Conservation (phyloP, 129 eudicot species). For the Lactuca sativa region DNA sequence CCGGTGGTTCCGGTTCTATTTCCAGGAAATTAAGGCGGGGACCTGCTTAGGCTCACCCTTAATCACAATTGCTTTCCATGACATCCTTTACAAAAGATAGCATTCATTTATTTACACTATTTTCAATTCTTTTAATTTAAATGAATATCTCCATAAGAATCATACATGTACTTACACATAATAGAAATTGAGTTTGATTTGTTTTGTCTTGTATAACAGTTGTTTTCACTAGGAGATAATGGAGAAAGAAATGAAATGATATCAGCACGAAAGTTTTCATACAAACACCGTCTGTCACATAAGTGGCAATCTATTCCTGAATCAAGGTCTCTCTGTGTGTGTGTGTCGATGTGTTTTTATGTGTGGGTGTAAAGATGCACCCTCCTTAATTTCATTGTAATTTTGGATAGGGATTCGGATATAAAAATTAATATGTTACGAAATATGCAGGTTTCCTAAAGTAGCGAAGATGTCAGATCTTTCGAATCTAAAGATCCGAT, state of each 20-base stretch:
- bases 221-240: neutral
- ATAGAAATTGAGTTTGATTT: neutral
- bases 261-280: slow-evolving; percentile 19
- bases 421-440: neutral
- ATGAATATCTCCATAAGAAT: too few relatives aligned
- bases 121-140: neutral
- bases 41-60: too few relatives aligned
- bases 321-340: neutral
- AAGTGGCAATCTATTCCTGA: neutral
- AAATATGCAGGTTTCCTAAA: slow-evolving; percentile 10
- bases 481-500: neutral
- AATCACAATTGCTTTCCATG: neutral
- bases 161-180: too few relatives aligned
- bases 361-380: too few relatives aligned
- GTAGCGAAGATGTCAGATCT: slow-evolving; percentile 7
- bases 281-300: neutral
- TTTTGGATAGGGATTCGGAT: too few relatives aligned
- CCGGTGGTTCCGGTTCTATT: too few relatives aligned
- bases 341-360: neutral
- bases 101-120: neutral
- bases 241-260: slow-evolving; percentile 4
- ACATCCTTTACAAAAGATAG: neutral
- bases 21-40: too few relatives aligned
- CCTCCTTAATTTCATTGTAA: too few relatives aligned
- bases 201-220: neutral